phyloP scores from a whole-genome alignment of 1,139 yeast genomes.

The Kazachstania sp. region DNA sequence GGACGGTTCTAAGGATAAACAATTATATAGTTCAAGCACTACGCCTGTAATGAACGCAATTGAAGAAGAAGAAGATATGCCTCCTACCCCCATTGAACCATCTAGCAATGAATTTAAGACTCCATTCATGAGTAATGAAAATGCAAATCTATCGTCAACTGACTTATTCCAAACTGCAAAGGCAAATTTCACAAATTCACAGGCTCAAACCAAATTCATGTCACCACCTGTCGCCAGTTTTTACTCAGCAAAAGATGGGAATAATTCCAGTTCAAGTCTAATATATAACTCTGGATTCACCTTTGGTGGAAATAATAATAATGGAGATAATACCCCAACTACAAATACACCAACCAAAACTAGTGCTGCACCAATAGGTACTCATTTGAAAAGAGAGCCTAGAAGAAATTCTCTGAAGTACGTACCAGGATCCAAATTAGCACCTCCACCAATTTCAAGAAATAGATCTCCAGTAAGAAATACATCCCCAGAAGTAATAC shows the following conservation, averaged over 20 bases:
- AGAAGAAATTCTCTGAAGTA: constrained; percentile 30
- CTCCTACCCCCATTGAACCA: constrained; percentile 8
- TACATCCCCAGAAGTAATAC: constrained; percentile 33
- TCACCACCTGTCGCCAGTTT: constrained; percentile 14
- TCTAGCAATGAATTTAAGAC: constrained; percentile 8
- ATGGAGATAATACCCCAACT: neutral
- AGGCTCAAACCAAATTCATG: constrained; percentile 6
- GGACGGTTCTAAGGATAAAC: constrained; percentile 5
- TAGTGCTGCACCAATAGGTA: neutral
- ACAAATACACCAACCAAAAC: neutral
- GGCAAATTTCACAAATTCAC: constrained; percentile 1
- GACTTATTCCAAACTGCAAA: constrained; percentile 3
- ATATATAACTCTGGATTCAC: constrained; percentile 28
- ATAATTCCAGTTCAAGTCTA: constrained; percentile 29
- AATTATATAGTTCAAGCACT: constrained; percentile 5
- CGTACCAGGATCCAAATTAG: constrained; percentile 32
- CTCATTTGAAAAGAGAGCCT: constrained; percentile 9
- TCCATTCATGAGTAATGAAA: constrained; percentile 8
- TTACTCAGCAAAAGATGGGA: constrained; percentile 24
- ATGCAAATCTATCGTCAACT: constrained; percentile 6
- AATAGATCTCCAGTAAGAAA: constrained; percentile 29
- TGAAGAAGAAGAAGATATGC: constrained; percentile 19
- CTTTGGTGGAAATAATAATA: constrained; percentile 20
- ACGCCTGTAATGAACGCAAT: constrained; percentile 25
- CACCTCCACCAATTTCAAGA: constrained; percentile 30